Conservation (phyloP, 495 filamentous ascomycete species). For the Neurospora pannonica region DNA sequence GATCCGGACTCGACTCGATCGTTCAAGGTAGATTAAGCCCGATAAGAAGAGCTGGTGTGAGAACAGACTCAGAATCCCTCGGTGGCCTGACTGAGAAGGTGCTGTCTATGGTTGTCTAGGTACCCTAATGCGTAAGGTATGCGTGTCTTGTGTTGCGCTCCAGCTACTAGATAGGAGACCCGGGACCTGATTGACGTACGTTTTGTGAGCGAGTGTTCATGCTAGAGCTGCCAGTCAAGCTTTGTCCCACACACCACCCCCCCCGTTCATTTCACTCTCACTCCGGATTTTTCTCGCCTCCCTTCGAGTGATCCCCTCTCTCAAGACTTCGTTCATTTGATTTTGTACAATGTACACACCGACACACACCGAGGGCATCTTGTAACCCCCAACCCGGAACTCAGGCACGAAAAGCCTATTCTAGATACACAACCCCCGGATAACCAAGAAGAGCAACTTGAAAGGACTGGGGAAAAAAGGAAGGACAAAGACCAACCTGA, state of each 20-base stretch:
- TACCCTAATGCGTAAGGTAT: neutral
- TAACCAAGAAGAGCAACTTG: neutral
- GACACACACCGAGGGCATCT: neutral
- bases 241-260: neutral
- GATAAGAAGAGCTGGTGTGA: neutral
- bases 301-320: neutral
- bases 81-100: neutral
- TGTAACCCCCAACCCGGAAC: neutral
- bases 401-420: neutral
- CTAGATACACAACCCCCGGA: neutral
- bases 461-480: neutral
- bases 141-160: neutral
- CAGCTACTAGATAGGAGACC: neutral
- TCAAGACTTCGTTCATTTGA: neutral
- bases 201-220: neutral
- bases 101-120: neutral
- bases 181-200: neutral
- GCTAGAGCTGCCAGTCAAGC: neutral
- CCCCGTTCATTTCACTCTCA: neutral
- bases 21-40: neutral
- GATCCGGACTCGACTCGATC: neutral
- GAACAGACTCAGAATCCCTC: neutral
- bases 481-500: neutral
- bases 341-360: neutral
- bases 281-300: neutral